Conservation (phyloP, 305 asterid species). For the Fraxinus latifolia region DNA sequence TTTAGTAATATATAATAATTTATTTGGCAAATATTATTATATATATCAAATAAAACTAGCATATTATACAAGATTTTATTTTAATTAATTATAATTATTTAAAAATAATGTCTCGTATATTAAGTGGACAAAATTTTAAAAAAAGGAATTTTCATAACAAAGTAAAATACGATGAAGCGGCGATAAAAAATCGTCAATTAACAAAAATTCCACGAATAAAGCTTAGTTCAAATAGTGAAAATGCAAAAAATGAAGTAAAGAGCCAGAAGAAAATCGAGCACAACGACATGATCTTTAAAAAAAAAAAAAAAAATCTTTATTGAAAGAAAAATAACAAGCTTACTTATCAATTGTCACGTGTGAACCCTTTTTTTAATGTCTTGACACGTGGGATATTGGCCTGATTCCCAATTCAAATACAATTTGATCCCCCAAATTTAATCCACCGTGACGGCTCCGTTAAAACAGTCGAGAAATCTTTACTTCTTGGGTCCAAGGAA, state of each 20-base stretch:
- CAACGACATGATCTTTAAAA: not conserved
- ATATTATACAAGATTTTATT: too few relatives aligned
- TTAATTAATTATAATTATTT: too few relatives aligned
- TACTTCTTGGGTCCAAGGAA: constrained; percentile 19
- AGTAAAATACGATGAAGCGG: not conserved
- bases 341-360: not conserved
- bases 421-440: not conserved
- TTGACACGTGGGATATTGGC: not conserved
- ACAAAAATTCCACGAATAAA: not conserved
- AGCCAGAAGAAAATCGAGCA: not conserved
- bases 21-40: too few relatives aligned
- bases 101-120: not conserved
- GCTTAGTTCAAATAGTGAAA: not conserved
- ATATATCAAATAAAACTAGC: not conserved
- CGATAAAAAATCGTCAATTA: not conserved
- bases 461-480: not conserved
- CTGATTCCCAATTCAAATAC: not conserved
- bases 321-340: not conserved
- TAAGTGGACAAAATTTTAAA: not conserved
- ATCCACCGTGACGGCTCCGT: not conserved
- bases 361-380: not conserved
- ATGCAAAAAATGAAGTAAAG: not conserved
- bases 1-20: too few relatives aligned
- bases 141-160: not conserved
- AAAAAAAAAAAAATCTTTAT: too few relatives aligned